Percentiles rank a stretch among this genome's conserved stretches.
These are phyloP conservation scores for Panicum virgatum DNA, from an alignment of 202 grass and related monocot species.

Conservation along the genomic window DNA sequence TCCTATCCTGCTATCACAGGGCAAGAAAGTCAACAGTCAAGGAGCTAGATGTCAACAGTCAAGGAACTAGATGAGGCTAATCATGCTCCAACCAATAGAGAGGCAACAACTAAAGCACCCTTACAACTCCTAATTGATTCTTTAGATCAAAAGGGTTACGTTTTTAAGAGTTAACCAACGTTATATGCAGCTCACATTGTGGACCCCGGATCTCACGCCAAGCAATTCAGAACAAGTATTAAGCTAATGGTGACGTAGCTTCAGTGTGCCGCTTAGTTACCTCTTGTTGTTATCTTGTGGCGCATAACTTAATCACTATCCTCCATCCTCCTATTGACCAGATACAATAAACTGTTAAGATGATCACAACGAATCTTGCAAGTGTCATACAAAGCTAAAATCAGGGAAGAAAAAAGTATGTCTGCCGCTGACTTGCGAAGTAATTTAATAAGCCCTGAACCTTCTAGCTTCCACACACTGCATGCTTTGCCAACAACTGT, in stretches of 20 bases:
- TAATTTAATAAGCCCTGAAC: neutral
- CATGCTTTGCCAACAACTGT: neutral
- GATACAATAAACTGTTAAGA: neutral
- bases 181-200: neutral
- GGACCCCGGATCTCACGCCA: neutral
- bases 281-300: neutral
- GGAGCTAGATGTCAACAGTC: slow-evolving; percentile 6
- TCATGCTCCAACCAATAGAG: neutral
- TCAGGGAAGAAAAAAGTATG: neutral
- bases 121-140: slow-evolving; percentile 8
- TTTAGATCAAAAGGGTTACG: neutral
- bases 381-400: neutral
- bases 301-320: neutral
- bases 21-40: slow-evolving; percentile 13
- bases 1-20: neutral
- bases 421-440: neutral
- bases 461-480: neutral
- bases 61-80: neutral
- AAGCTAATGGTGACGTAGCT: neutral
- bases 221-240: neutral
- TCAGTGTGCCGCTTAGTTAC: neutral
- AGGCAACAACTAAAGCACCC: neutral
- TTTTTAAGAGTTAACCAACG: no score
- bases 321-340: slow-evolving; percentile 5
- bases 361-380: slow-evolving; percentile 12